Evolutionary conservation across 2,329 filamentous ascomycete species (phyloP), one percentile per base, ranked within the genome.

Genomic region (Ilyonectria sp.): DNA sequence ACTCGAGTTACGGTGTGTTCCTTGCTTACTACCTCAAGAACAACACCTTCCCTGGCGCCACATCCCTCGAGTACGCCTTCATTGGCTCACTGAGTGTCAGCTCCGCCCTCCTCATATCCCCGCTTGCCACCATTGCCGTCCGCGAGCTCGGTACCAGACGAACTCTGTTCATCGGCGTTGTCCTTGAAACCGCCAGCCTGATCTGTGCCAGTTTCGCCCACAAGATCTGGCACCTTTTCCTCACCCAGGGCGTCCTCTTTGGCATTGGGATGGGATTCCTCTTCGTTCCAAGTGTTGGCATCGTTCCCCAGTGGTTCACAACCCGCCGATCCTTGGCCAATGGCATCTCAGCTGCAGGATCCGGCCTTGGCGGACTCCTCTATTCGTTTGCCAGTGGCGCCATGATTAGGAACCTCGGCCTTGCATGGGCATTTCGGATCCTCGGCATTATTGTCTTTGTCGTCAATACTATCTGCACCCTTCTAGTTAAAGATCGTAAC

Each of bases 251-350:
- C 5, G 76, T 95, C 3, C 88, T 90, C 60, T 95, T 95, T 69
- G 93, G 93, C n/a, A 79, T 91, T 23, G 93, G 93, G 3, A 91
- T 95, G 86, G 93, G 93, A 0, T 91, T 95, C 64, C 82, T 92
- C 10, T 95, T 94, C 76, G 92, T 92, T 0, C 88, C 89, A 1
- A 89, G 86, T 5, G 91, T 92, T 3, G 88, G 88, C 37, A 87
- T 94, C 11, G 84, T 92, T 0, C 88, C 92, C 2, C 92, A 94
- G 77, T 94, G 92, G 92, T 95, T 95, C 75, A 87, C 85, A 10
- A 90, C 88, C 35, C 86, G 85, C 29, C 86, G 92, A 2, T 92
- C 89, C 31, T 84, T 94, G 15, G 92, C 92, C 11, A 94, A 92
- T 69, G 90, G 91, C 1, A 85, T 93, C 19, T 84, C 87, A 0